Percentiles rank a stretch among this genome's conserved stretches.
Evolutionary conservation across 805 yeast genomes (phyloP).

Genomic region (Maudiozyma serrabonitensis): DNA sequence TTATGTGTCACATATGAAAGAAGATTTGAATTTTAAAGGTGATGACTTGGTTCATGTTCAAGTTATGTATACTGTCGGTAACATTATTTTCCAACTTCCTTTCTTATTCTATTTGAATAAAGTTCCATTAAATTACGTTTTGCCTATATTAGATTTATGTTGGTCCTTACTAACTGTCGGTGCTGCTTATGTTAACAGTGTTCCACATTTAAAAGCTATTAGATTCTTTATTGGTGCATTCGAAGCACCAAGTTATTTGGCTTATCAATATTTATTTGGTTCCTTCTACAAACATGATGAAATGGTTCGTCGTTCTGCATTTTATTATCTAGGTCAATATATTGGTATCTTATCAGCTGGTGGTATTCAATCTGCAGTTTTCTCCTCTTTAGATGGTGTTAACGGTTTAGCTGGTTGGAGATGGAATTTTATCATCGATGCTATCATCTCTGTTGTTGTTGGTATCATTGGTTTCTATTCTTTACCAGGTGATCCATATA

Average conservation of each 20-base stretch:
- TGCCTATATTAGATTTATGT: slow-evolving; percentile 42
- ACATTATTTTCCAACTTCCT: slow-evolving; percentile 52
- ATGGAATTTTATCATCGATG: slow-evolving; percentile 66
- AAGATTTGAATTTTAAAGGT: slow-evolving; percentile 46
- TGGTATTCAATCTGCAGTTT: slow-evolving; percentile 49
- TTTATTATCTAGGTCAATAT: slow-evolving; percentile 53
- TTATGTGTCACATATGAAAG: slow-evolving; percentile 54
- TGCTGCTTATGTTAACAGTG: slow-evolving; percentile 36
- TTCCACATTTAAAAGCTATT: slow-evolving; percentile 42
- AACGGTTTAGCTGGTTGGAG: slow-evolving; percentile 56
- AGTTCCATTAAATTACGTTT: slow-evolving; percentile 39
- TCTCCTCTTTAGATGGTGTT: slow-evolving; percentile 37
- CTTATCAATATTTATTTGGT: slow-evolving; percentile 48
- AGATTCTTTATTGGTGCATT: slow-evolving; percentile 57
- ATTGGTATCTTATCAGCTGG: slow-evolving; percentile 56
- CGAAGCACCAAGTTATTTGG: slow-evolving; percentile 55
- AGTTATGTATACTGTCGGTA: slow-evolving; percentile 49
- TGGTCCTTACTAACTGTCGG: slow-evolving; percentile 57
- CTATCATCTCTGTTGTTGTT: slow-evolving; percentile 46
- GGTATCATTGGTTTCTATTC: slow-evolving; percentile 46
- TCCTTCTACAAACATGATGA: slow-evolving; percentile 49
- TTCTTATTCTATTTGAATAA: slow-evolving; percentile 47
- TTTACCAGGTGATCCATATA: slow-evolving; percentile 59
- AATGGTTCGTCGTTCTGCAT: slow-evolving; percentile 51
- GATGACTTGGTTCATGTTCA: slow-evolving; percentile 54